Evolutionary conservation across 2,329 filamentous ascomycete genomes (phyloP).

Genomic region (Cladobotryum mycophilum): DNA sequence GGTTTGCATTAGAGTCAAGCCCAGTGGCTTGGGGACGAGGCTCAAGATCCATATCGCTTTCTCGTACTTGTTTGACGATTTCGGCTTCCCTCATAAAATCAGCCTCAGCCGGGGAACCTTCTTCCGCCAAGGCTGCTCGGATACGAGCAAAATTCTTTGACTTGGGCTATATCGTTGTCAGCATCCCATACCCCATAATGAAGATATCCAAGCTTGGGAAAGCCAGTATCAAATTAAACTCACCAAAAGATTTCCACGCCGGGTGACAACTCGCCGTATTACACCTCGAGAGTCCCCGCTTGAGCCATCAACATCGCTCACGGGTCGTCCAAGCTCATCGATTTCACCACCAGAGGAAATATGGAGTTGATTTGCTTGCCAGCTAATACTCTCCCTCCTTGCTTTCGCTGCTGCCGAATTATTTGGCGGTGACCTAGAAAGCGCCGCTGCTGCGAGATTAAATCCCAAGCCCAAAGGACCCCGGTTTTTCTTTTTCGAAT

Average conservation of each 20-base stretch:
- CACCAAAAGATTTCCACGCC: conserved; percentile 83
- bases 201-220: neutral
- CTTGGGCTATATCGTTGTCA: conserved; percentile 63
- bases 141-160: conserved; percentile 94
- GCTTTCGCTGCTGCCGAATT: conserved; percentile 37
- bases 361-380: conserved; percentile 83
- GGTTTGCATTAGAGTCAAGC: conserved; percentile 41
- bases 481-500: conserved; percentile 52
- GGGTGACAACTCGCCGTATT: conserved; percentile 74
- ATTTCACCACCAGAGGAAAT: conserved; percentile 66
- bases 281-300: conserved; percentile 61
- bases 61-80: conserved; percentile 89
- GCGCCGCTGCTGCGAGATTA: conserved; percentile 33
- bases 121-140: conserved; percentile 80
- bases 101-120: conserved; percentile 78
- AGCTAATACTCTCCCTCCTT: conserved; percentile 80
- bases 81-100: conserved; percentile 89
- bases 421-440: conserved; percentile 71
- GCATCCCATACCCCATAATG: conserved; percentile 4
- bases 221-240: conserved; percentile 24
- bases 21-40: conserved; percentile 32
- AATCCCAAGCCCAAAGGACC: conserved; percentile 46
- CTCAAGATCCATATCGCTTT: conserved; percentile 68
- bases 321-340: conserved; percentile 62
- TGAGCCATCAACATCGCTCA: conserved; percentile 49